These are phyloP conservation scores for Wallacemonas sp. DNA, from an alignment of 208 protist species.

Conservation along the genomic window DNA sequence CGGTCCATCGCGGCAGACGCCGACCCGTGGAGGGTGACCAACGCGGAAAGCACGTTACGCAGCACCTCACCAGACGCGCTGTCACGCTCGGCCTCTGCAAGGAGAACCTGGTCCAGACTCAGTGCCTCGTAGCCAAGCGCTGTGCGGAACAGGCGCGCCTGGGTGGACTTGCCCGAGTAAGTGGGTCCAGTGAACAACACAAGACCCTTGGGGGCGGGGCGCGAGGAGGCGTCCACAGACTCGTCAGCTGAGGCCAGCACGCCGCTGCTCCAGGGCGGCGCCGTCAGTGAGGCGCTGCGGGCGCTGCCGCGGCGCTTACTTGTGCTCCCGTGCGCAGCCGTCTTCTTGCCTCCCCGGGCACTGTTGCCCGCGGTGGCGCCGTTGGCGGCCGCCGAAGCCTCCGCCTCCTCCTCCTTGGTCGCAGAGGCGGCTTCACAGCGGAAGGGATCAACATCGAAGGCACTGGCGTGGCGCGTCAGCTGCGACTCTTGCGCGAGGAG, in stretches of 20 bases:
- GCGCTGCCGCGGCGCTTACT: neutral
- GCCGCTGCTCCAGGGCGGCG: neutral
- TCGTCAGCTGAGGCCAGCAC: neutral
- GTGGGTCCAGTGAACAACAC: conserved; percentile 82
- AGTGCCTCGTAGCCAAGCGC: conserved; percentile 23
- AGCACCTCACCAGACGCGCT: conserved; percentile 69
- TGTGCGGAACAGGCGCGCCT: conserved; percentile 39
- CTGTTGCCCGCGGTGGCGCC: neutral
- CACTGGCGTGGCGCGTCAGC: conserved; percentile 11
- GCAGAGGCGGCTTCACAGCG: neutral
- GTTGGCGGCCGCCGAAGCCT: neutral
- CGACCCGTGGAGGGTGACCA: neutral
- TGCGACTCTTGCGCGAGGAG: conserved; percentile 26
- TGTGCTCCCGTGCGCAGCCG: neutral
- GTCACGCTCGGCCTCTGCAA: conserved; percentile 60
- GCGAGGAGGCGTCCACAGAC: neutral
- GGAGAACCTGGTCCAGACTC: conserved; percentile 55
- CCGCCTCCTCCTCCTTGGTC: conserved; percentile 12
- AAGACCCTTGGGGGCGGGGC: conserved; percentile 8
- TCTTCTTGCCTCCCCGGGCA: conserved; percentile 5
- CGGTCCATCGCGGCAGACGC: neutral
- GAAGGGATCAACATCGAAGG: neutral
- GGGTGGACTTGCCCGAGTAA: conserved; percentile 68
- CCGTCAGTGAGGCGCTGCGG: neutral
- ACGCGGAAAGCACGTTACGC: conserved; percentile 45